These are phyloP conservation scores for Mortierella sp. DNA, from an alignment of 371 early-diverging fungal species.

Conservation along the genomic window DNA sequence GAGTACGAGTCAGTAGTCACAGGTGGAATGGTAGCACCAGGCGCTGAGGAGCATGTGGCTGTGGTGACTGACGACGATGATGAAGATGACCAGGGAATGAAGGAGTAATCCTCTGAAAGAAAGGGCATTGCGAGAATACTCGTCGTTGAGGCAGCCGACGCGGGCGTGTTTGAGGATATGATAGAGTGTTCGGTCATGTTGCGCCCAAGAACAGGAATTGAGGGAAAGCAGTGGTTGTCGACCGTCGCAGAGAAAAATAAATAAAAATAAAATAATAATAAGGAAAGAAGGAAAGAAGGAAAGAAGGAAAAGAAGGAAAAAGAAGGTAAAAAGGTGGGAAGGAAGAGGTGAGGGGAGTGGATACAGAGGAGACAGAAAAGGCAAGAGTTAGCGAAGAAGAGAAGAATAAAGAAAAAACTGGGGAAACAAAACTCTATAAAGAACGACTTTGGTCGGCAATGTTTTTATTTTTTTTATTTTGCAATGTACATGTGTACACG, in stretches of 20 bases:
- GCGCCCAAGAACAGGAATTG: not conserved
- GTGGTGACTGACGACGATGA: not conserved
- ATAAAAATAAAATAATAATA: not conserved
- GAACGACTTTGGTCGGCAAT: not conserved
- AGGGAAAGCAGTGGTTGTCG: not conserved
- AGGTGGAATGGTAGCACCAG: not conserved
- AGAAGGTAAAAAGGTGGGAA: not conserved
- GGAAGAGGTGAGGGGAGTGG: not conserved
- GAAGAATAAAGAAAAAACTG: slow-evolving; percentile 8
- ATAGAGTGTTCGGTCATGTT: slow-evolving; percentile 9
- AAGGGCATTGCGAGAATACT: slow-evolving; percentile 69
- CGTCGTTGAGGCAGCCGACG: slow-evolving; percentile 21
- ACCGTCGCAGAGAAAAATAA: not conserved
- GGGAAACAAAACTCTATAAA: not conserved
- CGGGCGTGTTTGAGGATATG: not conserved
- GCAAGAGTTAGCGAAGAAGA: slow-evolving; percentile 6
- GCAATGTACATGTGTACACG: too few relatives aligned
- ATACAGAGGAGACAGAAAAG: slow-evolving; percentile 4
- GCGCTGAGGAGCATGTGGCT: not conserved
- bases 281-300: not conserved
- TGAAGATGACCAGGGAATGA: not conserved
- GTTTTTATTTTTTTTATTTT: too few relatives aligned
- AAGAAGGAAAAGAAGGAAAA: too few relatives aligned
- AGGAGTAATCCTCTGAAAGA: slow-evolving; percentile 61
- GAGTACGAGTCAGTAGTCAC: not conserved